Conservation (phyloP, 179 eudicot genomes). For the Silene coronaria region DNA sequence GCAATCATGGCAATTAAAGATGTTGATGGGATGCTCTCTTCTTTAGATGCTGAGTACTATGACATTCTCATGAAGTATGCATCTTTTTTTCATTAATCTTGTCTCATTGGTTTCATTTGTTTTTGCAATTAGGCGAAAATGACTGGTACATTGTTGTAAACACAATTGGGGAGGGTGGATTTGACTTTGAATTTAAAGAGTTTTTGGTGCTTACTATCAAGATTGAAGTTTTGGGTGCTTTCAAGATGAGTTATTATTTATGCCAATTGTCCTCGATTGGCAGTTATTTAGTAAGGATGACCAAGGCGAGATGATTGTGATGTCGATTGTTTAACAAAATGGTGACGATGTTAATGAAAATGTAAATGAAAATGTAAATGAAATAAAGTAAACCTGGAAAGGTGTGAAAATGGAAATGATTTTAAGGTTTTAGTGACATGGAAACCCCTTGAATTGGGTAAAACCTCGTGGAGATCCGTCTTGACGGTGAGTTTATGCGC, state of each 20-base stretch:
- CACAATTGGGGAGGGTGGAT: not conserved
- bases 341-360: not conserved
- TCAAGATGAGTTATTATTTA: not conserved
- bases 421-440: not conserved
- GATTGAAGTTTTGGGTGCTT: not conserved
- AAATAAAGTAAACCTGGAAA: not conserved
- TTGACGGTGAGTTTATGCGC: no score
- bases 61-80: conserved; percentile 95
- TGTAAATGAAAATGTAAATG: not conserved
- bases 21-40: conserved; percentile 73
- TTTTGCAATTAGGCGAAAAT: not conserved
- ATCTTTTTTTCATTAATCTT: not conserved
- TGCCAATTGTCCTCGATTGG: not conserved
- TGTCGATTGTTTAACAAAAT: not conserved
- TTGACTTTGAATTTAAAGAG: not conserved
- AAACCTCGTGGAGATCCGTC: not conserved
- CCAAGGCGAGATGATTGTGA: not conserved
- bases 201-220: not conserved
- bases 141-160: not conserved
- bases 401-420: not conserved
- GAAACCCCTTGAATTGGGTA: not conserved
- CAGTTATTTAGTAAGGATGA: not conserved
- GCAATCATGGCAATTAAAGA: conserved; percentile 93
- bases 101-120: not conserved
- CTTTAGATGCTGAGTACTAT: conserved; percentile 84